Evolutionary conservation across 352 stramenopile species (phyloP).

Genomic region (Phytophthora constricta): DNA sequence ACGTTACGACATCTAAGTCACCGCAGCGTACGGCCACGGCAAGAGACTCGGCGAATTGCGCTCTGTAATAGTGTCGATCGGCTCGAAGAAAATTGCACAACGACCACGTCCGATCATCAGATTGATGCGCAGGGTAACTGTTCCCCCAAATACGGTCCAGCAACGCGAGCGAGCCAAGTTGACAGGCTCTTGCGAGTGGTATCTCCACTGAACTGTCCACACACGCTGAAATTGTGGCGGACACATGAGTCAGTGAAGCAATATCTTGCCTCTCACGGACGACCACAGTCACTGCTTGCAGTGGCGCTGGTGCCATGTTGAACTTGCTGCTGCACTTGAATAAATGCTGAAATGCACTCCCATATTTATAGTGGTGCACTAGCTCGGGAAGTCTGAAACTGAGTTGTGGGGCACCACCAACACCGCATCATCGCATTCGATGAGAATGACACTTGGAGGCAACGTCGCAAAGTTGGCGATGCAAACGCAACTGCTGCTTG

Average conservation of each 20-base stretch:
- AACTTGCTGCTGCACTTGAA: neutral
- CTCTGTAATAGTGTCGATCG: constrained; percentile 26
- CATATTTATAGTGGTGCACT: constrained; percentile 19
- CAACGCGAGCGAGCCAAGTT: constrained; percentile 16
- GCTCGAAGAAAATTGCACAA: constrained; percentile 22
- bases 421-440: constrained; percentile 2
- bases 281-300: constrained; percentile 21
- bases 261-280: constrained; percentile 15
- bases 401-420: neutral
- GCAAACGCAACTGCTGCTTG: neutral
- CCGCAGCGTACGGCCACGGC: constrained; percentile 12
- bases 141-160: constrained; percentile 28
- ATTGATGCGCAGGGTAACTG: constrained; percentile 17
- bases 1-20: constrained; percentile 17
- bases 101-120: constrained; percentile 16
- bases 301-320: constrained; percentile 14
- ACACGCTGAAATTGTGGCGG: constrained; percentile 15
- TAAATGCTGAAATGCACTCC: constrained; percentile 2
- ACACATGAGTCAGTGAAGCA: constrained; percentile 14
- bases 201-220: constrained; percentile 29
- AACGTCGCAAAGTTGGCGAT: neutral
- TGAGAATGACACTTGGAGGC: neutral
- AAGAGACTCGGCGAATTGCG: constrained; percentile 19
- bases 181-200: constrained; percentile 24
- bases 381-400: neutral